Evolutionary conservation across 441 rosid genomes (phyloP).

Genomic region (Erysimum pusillum): DNA sequence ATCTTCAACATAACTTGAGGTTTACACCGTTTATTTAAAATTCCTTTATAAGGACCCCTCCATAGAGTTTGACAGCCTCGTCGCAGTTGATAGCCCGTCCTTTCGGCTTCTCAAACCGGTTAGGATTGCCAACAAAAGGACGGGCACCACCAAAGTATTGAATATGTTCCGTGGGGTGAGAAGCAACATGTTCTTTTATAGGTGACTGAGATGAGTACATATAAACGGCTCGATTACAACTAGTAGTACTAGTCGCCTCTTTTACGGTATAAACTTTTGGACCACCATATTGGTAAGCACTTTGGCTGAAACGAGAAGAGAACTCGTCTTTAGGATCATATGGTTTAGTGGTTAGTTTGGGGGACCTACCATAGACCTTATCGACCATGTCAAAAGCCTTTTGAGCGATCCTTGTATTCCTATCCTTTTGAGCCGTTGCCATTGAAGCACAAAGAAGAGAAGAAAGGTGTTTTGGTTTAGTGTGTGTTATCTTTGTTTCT

Average conservation of each 20-base stretch:
- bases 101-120: slow-evolving; percentile 29
- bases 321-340: slow-evolving; percentile 33
- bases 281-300: slow-evolving; percentile 31
- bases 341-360: neutral
- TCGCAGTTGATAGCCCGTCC: slow-evolving; percentile 42
- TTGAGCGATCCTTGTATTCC: slow-evolving; percentile 22
- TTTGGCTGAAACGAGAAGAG: slow-evolving; percentile 30
- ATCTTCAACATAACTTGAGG: slow-evolving; percentile 28
- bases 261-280: slow-evolving; percentile 33
- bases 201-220: slow-evolving; percentile 26
- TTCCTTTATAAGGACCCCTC: slow-evolving; percentile 48
- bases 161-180: slow-evolving; percentile 29
- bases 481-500: slow-evolving; percentile 7
- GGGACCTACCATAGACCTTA: slow-evolving; percentile 30
- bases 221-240: slow-evolving; percentile 15
- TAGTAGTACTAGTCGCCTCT: slow-evolving; percentile 23
- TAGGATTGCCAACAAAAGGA: slow-evolving; percentile 23
- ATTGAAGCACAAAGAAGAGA: slow-evolving; percentile 30
- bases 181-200: slow-evolving; percentile 14
- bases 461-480: slow-evolving; percentile 14
- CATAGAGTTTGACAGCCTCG: slow-evolving; percentile 42
- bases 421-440: slow-evolving; percentile 38
- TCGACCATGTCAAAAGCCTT: slow-evolving; percentile 42
- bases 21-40: slow-evolving; percentile 20
- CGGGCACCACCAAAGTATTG: slow-evolving; percentile 27